Conservation (phyloP, 1,284 basidiomycete species). For the Naganishia sp. region DNA sequence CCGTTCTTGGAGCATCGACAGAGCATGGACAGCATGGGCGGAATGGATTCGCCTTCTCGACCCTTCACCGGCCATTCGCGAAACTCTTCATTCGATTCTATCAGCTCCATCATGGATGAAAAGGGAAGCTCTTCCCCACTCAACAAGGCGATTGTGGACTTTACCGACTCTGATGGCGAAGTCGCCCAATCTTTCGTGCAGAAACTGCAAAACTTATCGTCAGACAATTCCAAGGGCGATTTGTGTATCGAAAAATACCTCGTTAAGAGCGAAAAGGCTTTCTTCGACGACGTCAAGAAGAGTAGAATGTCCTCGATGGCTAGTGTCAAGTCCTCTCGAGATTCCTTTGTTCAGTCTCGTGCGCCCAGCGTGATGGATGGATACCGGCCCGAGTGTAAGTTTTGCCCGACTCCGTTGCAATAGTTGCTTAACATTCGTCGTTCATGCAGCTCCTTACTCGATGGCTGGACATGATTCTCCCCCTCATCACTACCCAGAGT, state of each 20-base stretch:
- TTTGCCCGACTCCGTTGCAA: neutral
- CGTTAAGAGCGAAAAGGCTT: constrained; percentile 84
- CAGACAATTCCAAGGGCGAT: constrained; percentile 86
- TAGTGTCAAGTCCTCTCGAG: constrained; percentile 64
- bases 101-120: constrained; percentile 83
- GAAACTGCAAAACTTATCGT: constrained; percentile 72
- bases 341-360: constrained; percentile 60
- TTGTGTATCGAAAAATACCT: constrained; percentile 87
- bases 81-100: constrained; percentile 78
- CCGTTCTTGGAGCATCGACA: constrained; percentile 68
- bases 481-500: constrained; percentile 31
- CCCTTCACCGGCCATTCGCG: constrained; percentile 80
- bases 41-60: constrained; percentile 59
- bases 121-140: constrained; percentile 76
- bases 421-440: constrained; percentile 36
- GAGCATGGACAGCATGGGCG: constrained; percentile 41
- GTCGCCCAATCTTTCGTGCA: constrained; percentile 85
- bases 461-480: constrained; percentile 51
- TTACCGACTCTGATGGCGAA: constrained; percentile 87
- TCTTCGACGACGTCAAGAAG: constrained; percentile 84
- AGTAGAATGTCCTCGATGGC: constrained; percentile 65
- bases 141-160: constrained; percentile 88
- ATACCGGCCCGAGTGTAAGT: constrained; percentile 73
- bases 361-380: constrained; percentile 64
- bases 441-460: constrained; percentile 59